A percentile compares a stretch with the other conserved stretches of the same genome.
Conservation (phyloP, 1,284 basidiomycete species). For the Psilocybe mexicana region DNA sequence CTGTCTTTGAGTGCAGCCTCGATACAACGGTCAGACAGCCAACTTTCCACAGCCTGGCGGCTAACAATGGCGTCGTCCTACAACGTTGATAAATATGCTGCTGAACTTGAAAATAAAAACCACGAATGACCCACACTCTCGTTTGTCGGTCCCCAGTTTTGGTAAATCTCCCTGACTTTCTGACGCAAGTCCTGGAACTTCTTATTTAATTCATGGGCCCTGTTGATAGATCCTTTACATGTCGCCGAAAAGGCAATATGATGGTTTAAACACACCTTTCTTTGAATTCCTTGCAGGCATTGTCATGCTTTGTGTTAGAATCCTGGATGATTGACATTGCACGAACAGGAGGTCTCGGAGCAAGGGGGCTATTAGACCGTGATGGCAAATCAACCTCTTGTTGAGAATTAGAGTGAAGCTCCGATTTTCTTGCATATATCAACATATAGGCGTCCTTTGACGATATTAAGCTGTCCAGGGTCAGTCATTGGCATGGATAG, state of each 20-base stretch:
- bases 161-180: conserved; percentile 62
- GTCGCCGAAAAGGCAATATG: neutral
- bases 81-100: conserved; percentile 15
- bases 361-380: neutral
- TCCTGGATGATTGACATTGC: conserved; percentile 54
- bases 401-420: neutral
- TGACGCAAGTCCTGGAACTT: conserved; percentile 51
- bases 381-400: neutral
- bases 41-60: conserved; percentile 57
- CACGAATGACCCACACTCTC: conserved; percentile 37
- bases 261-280: conserved; percentile 41
- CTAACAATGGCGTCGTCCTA: conserved; percentile 60
- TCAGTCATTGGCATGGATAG: conserved; percentile 11
- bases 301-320: conserved; percentile 56
- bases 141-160: conserved; percentile 54
- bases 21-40: conserved; percentile 52
- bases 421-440: conserved; percentile 66
- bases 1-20: conserved; percentile 18
- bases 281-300: conserved; percentile 51
- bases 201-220: conserved; percentile 21
- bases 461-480: conserved; percentile 38
- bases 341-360: conserved; percentile 46
- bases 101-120: neutral
- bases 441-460: conserved; percentile 94
- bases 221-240: neutral